Evolutionary conservation across 2,329 filamentous ascomycete genomes (phyloP), one percentile per base, ranked within the genome.

Genomic region (Alternaria arborescens): DNA sequence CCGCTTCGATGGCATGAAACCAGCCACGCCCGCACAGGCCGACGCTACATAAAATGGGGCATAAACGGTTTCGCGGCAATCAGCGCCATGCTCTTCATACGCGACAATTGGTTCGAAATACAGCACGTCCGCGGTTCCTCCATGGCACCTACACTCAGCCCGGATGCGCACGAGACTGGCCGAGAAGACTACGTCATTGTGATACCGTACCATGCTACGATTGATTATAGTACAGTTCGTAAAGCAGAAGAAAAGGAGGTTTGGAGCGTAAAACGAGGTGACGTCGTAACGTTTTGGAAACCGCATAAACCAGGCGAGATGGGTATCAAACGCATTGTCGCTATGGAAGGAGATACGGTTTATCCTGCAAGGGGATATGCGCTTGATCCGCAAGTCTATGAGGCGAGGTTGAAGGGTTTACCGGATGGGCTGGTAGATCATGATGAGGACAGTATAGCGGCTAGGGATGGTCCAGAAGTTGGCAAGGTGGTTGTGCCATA

Each of bases 301-400:
- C 93, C 94, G 0, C 80, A 84, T 14, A 85, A 90, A 61, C 91
- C 93, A 0, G 87, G 92, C 30, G 83, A 86, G 22, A 82, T 89
- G 42, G 88, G 88, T 0, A 87, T 97, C 34, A 99, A 99, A 82
- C 85, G 95, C 41, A 86, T 99, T 11, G 84, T 97, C 26, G 95
- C 87, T 0, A 73, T 97, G 4, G 89, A 90, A 53, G 93, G 94
- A 10, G 94, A 98, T 74, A 82, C 87, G 1, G 87, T 98, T 30
- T 84, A 82, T 56, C 71, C 72, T 5, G 47, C 56, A 20, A 52
- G 73, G 3, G 72, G 75, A 22, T 75, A 91, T 91, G 41, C 65
- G 24, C 77, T 83, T 41, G 79, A 82, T 28, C 28, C 52, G 12
- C 44, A 50, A 38, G n/a, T 55, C 12, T 43, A 60, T 30, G 28